Base-by-base conservation (phyloP, 768 basidiomycete genomes). In the Suillus paluster region DNA sequence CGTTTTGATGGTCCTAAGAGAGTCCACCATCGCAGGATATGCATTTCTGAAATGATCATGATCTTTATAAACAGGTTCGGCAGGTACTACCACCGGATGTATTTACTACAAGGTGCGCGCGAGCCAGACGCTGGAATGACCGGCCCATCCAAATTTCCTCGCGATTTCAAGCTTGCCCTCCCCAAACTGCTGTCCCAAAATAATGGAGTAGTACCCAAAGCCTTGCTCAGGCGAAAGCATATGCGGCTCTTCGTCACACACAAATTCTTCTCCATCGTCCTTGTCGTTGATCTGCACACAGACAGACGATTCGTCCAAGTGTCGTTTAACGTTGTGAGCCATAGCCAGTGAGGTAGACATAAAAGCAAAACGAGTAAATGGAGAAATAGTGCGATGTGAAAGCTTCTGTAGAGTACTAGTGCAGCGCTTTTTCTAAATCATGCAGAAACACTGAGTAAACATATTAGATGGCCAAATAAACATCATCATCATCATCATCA, bases 81-180 rank as follows among this genome's bases (percentile, higher is more conserved):
- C n/a, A 10, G 7, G 11, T 25, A 39, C 8, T n/a, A n/a, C 8
- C 39, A 33, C 46, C 39, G 25, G 41, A 33, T 33, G 39, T 21
- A n/a, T 19, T 45, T 58, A 58, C 57, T 9, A 33, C 30, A 42
- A 42, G 21, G 42, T 48, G 25, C 57, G 57, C 8, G 57, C 57
- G 6, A 58, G 44, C 57, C 57, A 58, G 41, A 58, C 42, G 25
- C 42, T 58, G 25, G 57, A n/a, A n/a, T n/a, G n/a, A n/a, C n/a
- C n/a, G n/a, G 57, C 57, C 57, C 57, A 58, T 39, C 39, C 39
- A 48, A 58, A 21, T 33, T 30, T 58, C 9, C 57, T 23, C 7
- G 48, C 30, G 6, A 30, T 30, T 6, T 30, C 30, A 30, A 30
- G 30, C 30, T 30, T 30, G 30, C 30, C 30, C 30, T 30, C 30